A percentile compares a stretch with the other conserved stretches of the same genome.
Evolutionary conservation across 108 stramenopile species (phyloP).

Genomic region (Nannochloropsis gaditana): DNA sequence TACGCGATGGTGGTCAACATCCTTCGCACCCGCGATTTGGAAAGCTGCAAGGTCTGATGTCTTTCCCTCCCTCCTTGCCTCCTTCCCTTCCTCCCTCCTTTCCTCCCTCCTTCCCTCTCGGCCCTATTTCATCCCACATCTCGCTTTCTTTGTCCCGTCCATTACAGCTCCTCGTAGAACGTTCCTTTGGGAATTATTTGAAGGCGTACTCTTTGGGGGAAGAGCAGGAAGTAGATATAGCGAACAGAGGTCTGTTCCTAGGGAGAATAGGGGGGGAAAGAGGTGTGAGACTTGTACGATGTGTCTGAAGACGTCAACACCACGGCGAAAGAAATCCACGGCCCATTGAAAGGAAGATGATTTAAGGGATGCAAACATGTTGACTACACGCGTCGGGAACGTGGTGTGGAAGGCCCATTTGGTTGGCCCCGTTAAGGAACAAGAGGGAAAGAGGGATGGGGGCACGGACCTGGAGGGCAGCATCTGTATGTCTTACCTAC

Average conservation of each 20-base stretch:
- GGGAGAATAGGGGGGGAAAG: not conserved
- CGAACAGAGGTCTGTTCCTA: not conserved
- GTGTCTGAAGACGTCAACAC: no score
- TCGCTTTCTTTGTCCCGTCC: not conserved
- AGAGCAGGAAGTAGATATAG: not conserved
- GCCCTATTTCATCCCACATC: not conserved
- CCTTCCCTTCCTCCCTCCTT: not conserved
- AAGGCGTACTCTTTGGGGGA: not conserved
- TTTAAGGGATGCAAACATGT: no score
- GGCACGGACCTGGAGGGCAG: no score
- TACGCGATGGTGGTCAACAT: slow-evolving; percentile 42
- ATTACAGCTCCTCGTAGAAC: slow-evolving; percentile 29
- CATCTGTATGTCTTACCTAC: no score
- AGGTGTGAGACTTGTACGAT: not conserved
- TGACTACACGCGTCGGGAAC: no score
- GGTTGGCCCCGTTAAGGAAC: no score
- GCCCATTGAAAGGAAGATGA: no score
- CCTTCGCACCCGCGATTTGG: slow-evolving; percentile 34
- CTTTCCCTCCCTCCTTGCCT: not conserved
- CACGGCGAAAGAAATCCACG: no score
- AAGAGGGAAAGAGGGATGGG: no score
- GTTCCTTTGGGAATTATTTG: slow-evolving; percentile 44
- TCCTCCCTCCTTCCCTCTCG: not conserved
- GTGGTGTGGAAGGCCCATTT: no score
- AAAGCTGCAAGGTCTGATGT: slow-evolving; percentile 21